Conservation (phyloP, 148 eudicot species). For the Rhododendron henanense region DNA sequence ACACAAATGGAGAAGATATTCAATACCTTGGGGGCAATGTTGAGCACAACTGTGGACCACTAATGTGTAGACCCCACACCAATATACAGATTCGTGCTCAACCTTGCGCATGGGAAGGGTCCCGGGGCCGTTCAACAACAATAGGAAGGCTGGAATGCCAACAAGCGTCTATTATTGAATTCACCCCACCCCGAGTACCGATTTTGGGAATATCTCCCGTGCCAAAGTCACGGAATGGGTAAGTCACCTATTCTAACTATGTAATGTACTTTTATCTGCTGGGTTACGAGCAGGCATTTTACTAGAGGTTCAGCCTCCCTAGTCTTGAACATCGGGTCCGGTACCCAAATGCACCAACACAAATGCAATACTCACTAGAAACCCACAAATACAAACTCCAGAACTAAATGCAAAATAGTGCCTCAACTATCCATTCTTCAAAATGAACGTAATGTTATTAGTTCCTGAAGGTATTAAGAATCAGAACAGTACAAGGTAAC, state of each 20-base stretch:
- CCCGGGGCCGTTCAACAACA: too few species aligned
- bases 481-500: neutral
- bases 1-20: too few species aligned
- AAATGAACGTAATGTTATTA: neutral
- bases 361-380: neutral
- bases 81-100: too few species aligned
- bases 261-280: too few species aligned
- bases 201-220: neutral
- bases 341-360: neutral
- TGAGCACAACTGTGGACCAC: too few species aligned
- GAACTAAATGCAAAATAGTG: neutral
- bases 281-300: too few species aligned
- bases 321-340: neutral
- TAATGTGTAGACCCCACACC: too few species aligned
- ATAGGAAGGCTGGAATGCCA: too few species aligned
- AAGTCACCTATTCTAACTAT: too few species aligned
- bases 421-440: neutral
- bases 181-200: neutral
- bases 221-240: too few species aligned
- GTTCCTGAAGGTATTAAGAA: neutral
- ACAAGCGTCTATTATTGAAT: neutral
- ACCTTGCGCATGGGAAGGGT: too few species aligned
- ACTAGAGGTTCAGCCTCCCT: neutral
- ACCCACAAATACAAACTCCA: neutral
- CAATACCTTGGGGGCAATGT: too few species aligned